These are phyloP conservation scores for Urtica urens DNA, from an alignment of 306 rosid genomes.

Conservation along the genomic window DNA sequence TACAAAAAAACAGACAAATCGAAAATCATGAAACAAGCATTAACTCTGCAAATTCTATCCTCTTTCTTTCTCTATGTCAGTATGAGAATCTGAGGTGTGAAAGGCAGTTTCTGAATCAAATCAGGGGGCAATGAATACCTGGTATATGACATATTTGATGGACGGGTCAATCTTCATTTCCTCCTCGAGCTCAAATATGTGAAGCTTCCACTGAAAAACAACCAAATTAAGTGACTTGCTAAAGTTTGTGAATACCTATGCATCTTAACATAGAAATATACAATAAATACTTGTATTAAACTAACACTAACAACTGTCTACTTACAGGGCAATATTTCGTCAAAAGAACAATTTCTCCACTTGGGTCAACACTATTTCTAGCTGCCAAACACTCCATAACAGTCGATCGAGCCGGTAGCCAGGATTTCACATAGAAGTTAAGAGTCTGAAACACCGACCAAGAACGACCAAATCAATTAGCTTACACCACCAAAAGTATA, in stretches of 20 bases:
- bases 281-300: too few relatives aligned
- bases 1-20: neutral
- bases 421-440: conserved; percentile 31
- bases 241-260: neutral
- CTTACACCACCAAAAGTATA: neutral
- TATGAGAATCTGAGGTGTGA: neutral
- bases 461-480: neutral
- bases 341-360: conserved; percentile 42
- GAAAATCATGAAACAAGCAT: neutral
- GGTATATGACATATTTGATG: conserved; percentile 46
- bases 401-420: conserved; percentile 44
- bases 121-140: conserved; percentile 17
- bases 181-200: conserved; percentile 55
- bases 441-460: conserved; percentile 24
- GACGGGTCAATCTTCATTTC: conserved; percentile 45
- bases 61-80: neutral
- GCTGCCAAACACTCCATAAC: conserved; percentile 41
- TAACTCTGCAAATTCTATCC: neutral
- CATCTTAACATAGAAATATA: neutral
- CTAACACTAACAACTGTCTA: too few relatives aligned
- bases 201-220: conserved; percentile 42
- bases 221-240: conserved; percentile 2
- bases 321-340: conserved; percentile 46
- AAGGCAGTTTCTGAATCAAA: neutral
- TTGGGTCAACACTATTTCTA: conserved; percentile 31